Evolutionary conservation across 1,139 yeast genomes (phyloP), one percentile per base, ranked within the genome.

Genomic region (Schwanniomyces etchellsii): DNA sequence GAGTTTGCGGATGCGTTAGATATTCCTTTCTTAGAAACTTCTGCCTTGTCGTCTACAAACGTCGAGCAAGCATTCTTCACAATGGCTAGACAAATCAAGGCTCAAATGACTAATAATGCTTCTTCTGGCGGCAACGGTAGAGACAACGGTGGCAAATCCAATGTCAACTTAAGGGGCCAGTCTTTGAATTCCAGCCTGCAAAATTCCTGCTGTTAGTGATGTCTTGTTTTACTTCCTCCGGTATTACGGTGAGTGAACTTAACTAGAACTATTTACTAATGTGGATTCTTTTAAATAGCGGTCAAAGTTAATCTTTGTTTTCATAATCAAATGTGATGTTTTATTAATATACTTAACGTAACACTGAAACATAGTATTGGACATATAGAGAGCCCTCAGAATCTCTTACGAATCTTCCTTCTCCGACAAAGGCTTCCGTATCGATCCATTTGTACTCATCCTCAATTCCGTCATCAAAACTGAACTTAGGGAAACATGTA

Each of bases 61-160:
- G 98, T 91, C 46, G 98, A 93, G 60, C 96, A 91, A 61, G 97
- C 98, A 11, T 91, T 91, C 66, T 79, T 86, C 70, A 86, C 96
- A 43, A 91, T 91, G 99, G 96, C 98, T 6, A 82, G 95, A 60
- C 97, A 93, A 61, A 91, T 91, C 56, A 93, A 93, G 70, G 95
- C 95, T 42, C 88, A 89, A 54, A 85, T 89, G 86, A 86, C 96
- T 42, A 81, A 68, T 56, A 73, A 70, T 42, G 69, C 73, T 30
- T 52, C 68, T 27, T 62, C 65, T 30, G 65, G 68, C 26, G 43
- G 45, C 33, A 49, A 50, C 28, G 48, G 52, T 29, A 37, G 34
- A 16, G 46, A 38, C 24, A 70, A 68, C 53, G 68, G 64, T 43
- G 72, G 66, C 37, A 83, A 81, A 62, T 74, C 85, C 34, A 74